Percentiles rank a stretch among this genome's conserved stretches.
Conservation (phyloP, 1,284 basidiomycete genomes). For the Sanguinoderma infundibulare region DNA sequence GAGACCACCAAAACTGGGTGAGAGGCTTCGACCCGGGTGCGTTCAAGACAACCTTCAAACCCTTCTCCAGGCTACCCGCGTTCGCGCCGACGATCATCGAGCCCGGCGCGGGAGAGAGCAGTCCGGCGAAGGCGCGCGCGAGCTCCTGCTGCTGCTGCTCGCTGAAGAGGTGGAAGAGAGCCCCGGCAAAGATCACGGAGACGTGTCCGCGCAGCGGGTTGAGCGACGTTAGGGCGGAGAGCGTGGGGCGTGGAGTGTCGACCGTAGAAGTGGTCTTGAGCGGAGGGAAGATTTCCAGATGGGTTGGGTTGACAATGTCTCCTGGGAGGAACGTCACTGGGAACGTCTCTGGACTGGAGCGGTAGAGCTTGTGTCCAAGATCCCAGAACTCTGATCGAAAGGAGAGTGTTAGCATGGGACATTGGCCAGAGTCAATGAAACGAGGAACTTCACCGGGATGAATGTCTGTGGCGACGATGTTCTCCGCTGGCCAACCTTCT, state of each 20-base stretch:
- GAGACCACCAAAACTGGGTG: slow-evolving; percentile 36
- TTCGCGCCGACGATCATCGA: slow-evolving; percentile 40
- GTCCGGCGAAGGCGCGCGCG: slow-evolving; percentile 41
- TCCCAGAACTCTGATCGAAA: slow-evolving; percentile 32
- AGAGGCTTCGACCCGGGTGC: neutral
- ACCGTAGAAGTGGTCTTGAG: slow-evolving; percentile 24
- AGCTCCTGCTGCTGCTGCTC: slow-evolving; percentile 44
- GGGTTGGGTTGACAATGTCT: slow-evolving; percentile 35
- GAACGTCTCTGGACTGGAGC: slow-evolving; percentile 42
- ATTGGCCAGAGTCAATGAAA: neutral
- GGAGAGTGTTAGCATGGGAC: neutral
- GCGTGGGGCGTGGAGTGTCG: slow-evolving; percentile 32
- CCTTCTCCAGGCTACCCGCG: slow-evolving; percentile 21
- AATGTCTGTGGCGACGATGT: slow-evolving; percentile 41
- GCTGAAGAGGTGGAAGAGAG: slow-evolving; percentile 53
- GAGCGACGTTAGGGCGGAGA: slow-evolving; percentile 39
- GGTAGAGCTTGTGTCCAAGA: slow-evolving; percentile 36
- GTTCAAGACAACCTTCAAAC: neutral
- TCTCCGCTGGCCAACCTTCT: slow-evolving; percentile 41
- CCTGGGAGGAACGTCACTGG: slow-evolving; percentile 38
- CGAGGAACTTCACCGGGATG: slow-evolving; percentile 30
- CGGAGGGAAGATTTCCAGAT: slow-evolving; percentile 32
- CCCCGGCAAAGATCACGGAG: slow-evolving; percentile 47
- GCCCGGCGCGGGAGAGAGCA: slow-evolving; percentile 41
- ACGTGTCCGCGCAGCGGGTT: slow-evolving; percentile 46